A percentile compares a stretch with the other conserved stretches of the same genome.
Conservation (phyloP, 495 filamentous ascomycete genomes). For the Evansstolkia leycettana region DNA sequence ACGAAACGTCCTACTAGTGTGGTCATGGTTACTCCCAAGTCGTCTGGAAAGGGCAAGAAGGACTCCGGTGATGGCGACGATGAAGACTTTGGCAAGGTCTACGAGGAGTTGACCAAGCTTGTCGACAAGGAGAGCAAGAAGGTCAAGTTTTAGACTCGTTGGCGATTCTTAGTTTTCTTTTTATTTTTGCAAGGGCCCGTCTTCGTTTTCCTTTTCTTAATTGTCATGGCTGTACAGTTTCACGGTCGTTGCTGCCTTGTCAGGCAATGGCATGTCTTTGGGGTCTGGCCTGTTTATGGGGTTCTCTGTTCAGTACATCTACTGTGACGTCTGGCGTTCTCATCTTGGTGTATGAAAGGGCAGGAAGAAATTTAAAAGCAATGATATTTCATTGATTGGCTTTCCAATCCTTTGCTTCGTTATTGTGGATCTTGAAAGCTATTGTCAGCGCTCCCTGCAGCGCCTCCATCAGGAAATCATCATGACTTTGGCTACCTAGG, state of each 20-base stretch:
- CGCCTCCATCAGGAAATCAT: no score
- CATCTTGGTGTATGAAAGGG: slow-evolving; percentile 34
- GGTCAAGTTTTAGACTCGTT: slow-evolving; percentile 31
- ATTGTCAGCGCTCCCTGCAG: no score
- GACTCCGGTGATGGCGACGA: slow-evolving; percentile 34
- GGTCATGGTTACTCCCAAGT: slow-evolving; percentile 64
- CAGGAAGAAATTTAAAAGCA: slow-evolving; percentile 13
- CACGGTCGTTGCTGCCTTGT: slow-evolving; percentile 28
- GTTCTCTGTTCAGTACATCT: slow-evolving; percentile 21
- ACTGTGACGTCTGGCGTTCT: slow-evolving; percentile 35
- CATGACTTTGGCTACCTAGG: no score
- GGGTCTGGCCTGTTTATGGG: slow-evolving; percentile 28
- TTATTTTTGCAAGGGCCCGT: not conserved
- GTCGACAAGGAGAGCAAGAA: slow-evolving; percentile 55
- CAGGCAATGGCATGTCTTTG: slow-evolving; percentile 33
- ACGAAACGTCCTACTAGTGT: slow-evolving; percentile 96
- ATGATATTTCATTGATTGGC: not conserved
- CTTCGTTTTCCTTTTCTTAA: slow-evolving; percentile 17
- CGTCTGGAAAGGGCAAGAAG: slow-evolving; percentile 38
- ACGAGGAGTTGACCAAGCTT: slow-evolving; percentile 59
- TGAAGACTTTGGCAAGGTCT: slow-evolving; percentile 62
- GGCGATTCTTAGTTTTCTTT: slow-evolving; percentile 10
- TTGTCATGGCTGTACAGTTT: slow-evolving; percentile 34
- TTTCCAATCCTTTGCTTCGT: not conserved
- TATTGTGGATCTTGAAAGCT: no score